Evolutionary conservation across 139 green algal genomes (phyloP).

Genomic region (Dunaliella sp.): DNA sequence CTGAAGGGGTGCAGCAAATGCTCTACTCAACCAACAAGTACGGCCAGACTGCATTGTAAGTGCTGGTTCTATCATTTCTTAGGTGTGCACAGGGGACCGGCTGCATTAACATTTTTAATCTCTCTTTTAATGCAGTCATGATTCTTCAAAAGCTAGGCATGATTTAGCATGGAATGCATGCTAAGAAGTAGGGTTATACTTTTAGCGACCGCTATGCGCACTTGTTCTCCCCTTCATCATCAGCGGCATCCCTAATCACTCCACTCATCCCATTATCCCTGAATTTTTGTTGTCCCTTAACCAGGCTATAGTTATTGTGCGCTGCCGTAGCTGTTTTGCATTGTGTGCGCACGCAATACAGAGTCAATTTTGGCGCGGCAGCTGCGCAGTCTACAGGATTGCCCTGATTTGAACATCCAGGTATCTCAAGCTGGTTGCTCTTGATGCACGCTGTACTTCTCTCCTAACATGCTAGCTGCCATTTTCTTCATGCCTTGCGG

Average conservation of each 20-base stretch:
- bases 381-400: no score
- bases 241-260: not conserved
- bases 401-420: no score
- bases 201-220: not conserved
- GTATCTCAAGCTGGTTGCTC: no score
- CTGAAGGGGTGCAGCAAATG: constrained; percentile 24
- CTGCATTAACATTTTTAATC: not conserved
- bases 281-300: no score
- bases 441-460: no score
- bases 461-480: no score
- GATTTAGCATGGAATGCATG: not conserved
- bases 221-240: not conserved
- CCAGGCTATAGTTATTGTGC: no score
- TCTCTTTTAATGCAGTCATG: not conserved
- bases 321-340: no score
- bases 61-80: not conserved
- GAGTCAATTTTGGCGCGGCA: no score
- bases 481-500: no score
- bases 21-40: constrained; percentile 60
- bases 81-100: not conserved
- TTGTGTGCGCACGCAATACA: no score
- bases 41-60: constrained; percentile 47
- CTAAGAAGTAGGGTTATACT: not conserved
- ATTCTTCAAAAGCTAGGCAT: not conserved
- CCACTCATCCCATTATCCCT: no score